These are phyloP conservation scores for Monoraphidium neglectum DNA, from an alignment of 139 green algal species.

Conservation along the genomic window DNA sequence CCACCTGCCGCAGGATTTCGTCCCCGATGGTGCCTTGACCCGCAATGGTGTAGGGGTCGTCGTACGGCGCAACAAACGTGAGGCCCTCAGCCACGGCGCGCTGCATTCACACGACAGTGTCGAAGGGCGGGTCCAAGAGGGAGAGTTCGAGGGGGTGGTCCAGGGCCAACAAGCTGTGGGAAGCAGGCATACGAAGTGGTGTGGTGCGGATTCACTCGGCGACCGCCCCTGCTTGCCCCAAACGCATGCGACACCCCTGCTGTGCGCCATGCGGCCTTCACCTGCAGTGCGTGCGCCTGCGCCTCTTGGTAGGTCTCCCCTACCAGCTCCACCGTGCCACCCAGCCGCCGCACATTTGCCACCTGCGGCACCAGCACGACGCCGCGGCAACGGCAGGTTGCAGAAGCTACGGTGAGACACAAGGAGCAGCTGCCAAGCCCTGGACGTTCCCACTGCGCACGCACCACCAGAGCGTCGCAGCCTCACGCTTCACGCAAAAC, in stretches of 20 bases:
- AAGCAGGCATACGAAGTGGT: no score
- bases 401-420: neutral
- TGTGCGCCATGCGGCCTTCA: no score
- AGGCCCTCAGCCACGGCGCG: conserved; percentile 61
- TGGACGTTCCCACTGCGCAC: conserved; percentile 86
- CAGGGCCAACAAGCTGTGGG: no score
- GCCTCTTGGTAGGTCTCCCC: conserved; percentile 95
- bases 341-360: conserved; percentile 75
- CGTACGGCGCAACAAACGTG: conserved; percentile 91
- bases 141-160: no score
- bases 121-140: no score
- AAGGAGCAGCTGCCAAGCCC: conserved; percentile 11
- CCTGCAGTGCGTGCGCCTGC: conserved; percentile 60
- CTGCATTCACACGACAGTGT: neutral
- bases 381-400: neutral
- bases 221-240: no score
- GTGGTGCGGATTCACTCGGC: no score
- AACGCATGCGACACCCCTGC: no score
- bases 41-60: conserved; percentile 95
- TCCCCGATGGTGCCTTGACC: conserved; percentile 94
- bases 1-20: conserved; percentile 86
- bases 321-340: conserved; percentile 89
- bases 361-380: conserved; percentile 26
- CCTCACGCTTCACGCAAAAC: conserved; percentile 65
- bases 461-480: conserved; percentile 88